Conservation (phyloP, 148 eudicot species). For the Rhododendron mucronatum region DNA sequence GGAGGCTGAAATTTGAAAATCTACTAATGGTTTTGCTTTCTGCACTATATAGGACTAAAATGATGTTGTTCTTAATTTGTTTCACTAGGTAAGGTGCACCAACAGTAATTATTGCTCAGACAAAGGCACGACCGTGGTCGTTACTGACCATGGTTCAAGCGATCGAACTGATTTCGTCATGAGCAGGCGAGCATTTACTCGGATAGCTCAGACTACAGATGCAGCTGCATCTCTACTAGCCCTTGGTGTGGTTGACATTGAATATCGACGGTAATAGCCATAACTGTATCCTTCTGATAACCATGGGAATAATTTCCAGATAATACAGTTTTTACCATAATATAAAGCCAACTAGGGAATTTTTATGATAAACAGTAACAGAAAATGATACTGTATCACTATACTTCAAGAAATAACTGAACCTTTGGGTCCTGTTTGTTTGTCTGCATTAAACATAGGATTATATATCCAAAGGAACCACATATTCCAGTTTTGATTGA, state of each 20-base stretch:
- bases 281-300: background rate
- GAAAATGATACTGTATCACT: background rate
- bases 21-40: background rate
- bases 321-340: background rate
- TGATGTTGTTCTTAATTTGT: background rate
- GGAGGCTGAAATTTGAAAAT: background rate
- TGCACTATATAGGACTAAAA: background rate
- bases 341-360: background rate
- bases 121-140: slow-evolving; percentile 52
- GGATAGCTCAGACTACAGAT: slow-evolving; percentile 61
- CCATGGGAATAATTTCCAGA: background rate
- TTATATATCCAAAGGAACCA: no score
- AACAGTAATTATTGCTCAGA: slow-evolving; percentile 56
- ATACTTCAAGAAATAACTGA: no score
- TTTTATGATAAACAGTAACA: background rate
- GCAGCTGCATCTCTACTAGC: slow-evolving; percentile 47
- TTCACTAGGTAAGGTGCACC: slow-evolving; percentile 58
- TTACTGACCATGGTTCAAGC: slow-evolving; percentile 66
- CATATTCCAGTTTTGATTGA: no score
- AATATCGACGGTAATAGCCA: slow-evolving; percentile 54
- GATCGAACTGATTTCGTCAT: slow-evolving; percentile 57
- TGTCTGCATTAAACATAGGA: no score
- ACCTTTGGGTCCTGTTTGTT: no score
- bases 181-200: slow-evolving; percentile 50
- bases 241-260: slow-evolving; percentile 59